These are phyloP conservation scores for Volvox reticuliferus DNA, from an alignment of 139 green algal species.

Conservation along the genomic window DNA sequence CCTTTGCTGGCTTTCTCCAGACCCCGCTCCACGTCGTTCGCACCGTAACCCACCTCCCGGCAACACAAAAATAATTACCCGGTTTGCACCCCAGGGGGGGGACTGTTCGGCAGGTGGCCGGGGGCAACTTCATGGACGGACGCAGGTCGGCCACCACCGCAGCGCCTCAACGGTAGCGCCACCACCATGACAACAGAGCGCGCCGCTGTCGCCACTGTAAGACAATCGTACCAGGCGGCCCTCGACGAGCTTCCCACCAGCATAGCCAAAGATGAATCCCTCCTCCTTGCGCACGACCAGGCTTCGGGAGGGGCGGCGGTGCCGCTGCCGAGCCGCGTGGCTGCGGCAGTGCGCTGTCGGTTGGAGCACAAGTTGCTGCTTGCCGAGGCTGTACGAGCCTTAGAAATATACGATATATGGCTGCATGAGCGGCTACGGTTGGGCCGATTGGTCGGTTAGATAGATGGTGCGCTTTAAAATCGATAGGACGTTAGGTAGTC, in stretches of 20 bases:
- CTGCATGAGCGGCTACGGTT: neutral
- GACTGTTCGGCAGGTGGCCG: constrained; percentile 9
- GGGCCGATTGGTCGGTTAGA: too few relatives aligned
- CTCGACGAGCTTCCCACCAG: constrained; percentile 43
- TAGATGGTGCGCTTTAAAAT: too few relatives aligned
- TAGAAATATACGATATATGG: constrained; percentile 46
- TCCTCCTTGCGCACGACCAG: constrained; percentile 8
- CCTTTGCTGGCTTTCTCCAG: too few relatives aligned
- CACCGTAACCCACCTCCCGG: too few relatives aligned
- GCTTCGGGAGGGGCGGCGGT: neutral
- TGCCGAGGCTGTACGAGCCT: constrained; percentile 34
- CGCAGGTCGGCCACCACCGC: constrained; percentile 28
- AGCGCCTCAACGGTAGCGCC: neutral
- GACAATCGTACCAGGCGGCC: constrained; percentile 12
- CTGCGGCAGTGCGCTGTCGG: constrained; percentile 43
- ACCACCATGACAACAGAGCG: neutral
- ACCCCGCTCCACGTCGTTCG: too few relatives aligned
- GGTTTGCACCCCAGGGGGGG: neutral
- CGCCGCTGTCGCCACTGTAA: neutral
- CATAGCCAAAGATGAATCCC: constrained; percentile 5
- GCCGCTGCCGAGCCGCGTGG: neutral
- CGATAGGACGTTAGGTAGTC: too few relatives aligned
- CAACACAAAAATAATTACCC: too few relatives aligned
- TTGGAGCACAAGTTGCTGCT: constrained; percentile 59
- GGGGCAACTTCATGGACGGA: constrained; percentile 41